A percentile compares a stretch with the other conserved stretches of the same genome.
Evolutionary conservation across 352 stramenopile genomes (phyloP).

Genomic region (Phytopythium montanum): DNA sequence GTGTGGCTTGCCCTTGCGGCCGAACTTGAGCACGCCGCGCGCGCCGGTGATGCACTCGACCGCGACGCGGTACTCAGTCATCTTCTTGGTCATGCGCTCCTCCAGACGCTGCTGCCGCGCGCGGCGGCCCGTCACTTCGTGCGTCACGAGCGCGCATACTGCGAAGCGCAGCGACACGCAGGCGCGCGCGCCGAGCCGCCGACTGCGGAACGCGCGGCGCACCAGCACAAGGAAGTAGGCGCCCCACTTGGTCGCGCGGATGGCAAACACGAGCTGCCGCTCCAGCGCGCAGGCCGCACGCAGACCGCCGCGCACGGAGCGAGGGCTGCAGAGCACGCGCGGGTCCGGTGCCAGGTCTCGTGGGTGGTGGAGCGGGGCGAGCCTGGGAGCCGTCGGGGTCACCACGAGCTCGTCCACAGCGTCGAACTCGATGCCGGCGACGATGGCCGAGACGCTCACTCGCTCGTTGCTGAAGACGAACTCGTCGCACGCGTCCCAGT

Average conservation of each 20-base stretch:
- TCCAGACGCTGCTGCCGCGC: constrained; percentile 44
- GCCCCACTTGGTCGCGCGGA: constrained; percentile 76
- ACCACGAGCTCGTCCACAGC: constrained; percentile 31
- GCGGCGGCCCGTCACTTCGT: constrained; percentile 37
- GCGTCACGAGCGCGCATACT: constrained; percentile 52
- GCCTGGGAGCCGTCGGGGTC: background rate
- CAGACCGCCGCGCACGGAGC: constrained; percentile 18
- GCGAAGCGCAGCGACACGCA: constrained; percentile 60
- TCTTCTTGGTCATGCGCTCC: constrained; percentile 62
- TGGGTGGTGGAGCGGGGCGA: constrained; percentile 12
- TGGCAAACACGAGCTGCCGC: constrained; percentile 60
- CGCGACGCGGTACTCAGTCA: constrained; percentile 81
- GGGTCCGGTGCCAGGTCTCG: constrained; percentile 45
- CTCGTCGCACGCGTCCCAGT: constrained; percentile 5
- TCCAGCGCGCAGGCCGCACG: constrained; percentile 36
- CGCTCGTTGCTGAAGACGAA: constrained; percentile 3
- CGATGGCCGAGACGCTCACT: background rate
- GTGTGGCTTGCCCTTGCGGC: constrained; percentile 77
- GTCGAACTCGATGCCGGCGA: constrained; percentile 13
- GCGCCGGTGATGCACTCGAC: constrained; percentile 76
- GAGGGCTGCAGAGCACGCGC: constrained; percentile 33
- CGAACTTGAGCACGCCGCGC: constrained; percentile 64
- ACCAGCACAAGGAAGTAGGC: constrained; percentile 72
- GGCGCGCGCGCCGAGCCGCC: constrained; percentile 22
- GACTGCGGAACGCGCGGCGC: constrained; percentile 18